Base-by-base conservation (phyloP, 225 moss, liverwort and hornwort species). In the Sphagnum tenellum region DNA sequence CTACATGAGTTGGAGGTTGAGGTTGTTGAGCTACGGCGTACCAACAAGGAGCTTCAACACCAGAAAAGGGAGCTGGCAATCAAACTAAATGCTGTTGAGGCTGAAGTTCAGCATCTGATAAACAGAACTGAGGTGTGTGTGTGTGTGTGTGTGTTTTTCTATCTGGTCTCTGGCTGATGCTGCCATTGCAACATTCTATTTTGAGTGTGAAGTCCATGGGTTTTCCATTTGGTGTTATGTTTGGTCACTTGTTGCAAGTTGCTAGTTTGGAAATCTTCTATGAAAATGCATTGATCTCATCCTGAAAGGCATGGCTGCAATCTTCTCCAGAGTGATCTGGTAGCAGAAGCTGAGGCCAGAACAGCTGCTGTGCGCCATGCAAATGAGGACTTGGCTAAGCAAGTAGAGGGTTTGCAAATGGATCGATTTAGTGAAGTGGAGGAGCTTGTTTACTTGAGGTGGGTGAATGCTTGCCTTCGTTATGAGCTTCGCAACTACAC, bases 381-480 rank as follows among this genome's bases (percentile, higher is more conserved):
- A 44, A 93, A 88, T 60, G 88, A 92, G 55, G 89, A 88, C 57
- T 80, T 86, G 4, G 73, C 62, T 61, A 81, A 79, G 66, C 88
- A 92, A 56, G 89, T 89, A 3, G 92, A 89, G 74, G 91, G 88
- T 44, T 68, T 93, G 13, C 93, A 93, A 61, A 86, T 83, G 12
- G 89, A 89, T 49, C 84, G 93, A 29, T 93, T 93, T 64, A 89
- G 74, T 57, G 93, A 93, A 69, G 93, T 93, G 12, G 93, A 93
- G 67, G 93, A 93, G 66, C 84, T 91, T 46, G 89, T 93, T 47
- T 93, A 93, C 57, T 71, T 93, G 44, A 85, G 93, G 47, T 93
- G 93, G 93, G 84, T 91, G 14, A 86, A 80, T 85, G 89, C 88
- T n/a, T 95, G 91, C 57, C 79, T 88, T 49, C 79, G 89, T 6